A percentile compares a stretch with the other conserved stretches of the same genome.
Evolutionary conservation across 1,284 basidiomycete species (phyloP).

Genomic region (Trametes hirsuta): DNA sequence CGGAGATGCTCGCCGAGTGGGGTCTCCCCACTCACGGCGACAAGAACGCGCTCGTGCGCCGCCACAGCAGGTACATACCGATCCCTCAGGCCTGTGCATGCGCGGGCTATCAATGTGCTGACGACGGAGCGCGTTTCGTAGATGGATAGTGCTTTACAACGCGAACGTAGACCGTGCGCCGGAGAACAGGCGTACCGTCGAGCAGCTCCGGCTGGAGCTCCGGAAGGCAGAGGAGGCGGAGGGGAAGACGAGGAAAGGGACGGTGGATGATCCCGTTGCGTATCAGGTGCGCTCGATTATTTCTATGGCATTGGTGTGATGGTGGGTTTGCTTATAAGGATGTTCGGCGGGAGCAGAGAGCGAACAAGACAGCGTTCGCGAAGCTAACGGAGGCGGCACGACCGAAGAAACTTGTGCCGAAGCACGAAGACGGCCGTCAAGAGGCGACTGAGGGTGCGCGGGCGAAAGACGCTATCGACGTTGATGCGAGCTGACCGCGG

Average conservation of each 20-base stretch:
- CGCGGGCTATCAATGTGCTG: background rate
- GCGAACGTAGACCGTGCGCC: constrained; percentile 67
- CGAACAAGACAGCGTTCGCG: constrained; percentile 48
- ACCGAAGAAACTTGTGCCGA: constrained; percentile 25
- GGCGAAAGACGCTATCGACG: too few relatives aligned
- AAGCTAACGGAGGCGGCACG: constrained; percentile 46
- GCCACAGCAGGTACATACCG: constrained; percentile 59
- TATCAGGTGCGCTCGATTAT: constrained; percentile 48
- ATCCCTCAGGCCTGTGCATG: background rate
- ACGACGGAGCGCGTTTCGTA: constrained; percentile 27
- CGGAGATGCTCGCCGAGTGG: constrained; percentile 57
- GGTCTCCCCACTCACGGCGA: constrained; percentile 57
- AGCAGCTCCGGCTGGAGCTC: constrained; percentile 55
- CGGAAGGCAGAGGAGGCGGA: constrained; percentile 61
- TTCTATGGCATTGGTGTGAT: background rate
- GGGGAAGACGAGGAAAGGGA: constrained; percentile 42
- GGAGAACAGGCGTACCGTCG: constrained; percentile 47
- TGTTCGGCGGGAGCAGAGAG: constrained; percentile 38
- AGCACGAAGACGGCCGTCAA: too few relatives aligned
- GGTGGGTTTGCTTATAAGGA: background rate
- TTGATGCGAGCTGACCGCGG: too few relatives aligned
- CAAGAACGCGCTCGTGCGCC: constrained; percentile 49
- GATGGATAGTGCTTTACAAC: constrained; percentile 72
- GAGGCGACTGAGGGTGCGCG: too few relatives aligned
- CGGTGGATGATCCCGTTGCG: constrained; percentile 42